Percentiles rank a stretch among this genome's conserved stretches.
Conservation (phyloP, 2,329 filamentous ascomycete genomes). For the Cordyceps cicadae region DNA sequence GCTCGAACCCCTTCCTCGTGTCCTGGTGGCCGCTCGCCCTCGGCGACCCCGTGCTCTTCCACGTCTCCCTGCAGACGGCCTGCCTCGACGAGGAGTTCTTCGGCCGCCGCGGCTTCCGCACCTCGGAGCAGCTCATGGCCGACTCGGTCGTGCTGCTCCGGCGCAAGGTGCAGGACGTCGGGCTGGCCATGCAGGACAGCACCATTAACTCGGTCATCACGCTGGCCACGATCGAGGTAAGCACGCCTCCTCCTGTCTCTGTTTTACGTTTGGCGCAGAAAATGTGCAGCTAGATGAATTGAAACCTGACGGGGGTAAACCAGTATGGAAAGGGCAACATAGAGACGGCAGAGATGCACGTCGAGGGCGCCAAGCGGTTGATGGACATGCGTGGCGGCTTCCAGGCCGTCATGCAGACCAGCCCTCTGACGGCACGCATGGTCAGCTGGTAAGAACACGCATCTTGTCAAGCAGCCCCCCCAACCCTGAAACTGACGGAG, state of each 20-base stretch:
- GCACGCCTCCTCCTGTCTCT: too few species aligned
- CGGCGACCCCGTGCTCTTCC: slow-evolving; percentile 47
- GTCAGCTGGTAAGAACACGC: slow-evolving; percentile 37
- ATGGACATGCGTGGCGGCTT: slow-evolving; percentile 44
- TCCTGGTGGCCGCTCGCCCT: slow-evolving; percentile 54
- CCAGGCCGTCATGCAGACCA: slow-evolving; percentile 36
- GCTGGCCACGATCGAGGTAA: slow-evolving; percentile 48
- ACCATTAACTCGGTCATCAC: slow-evolving; percentile 52
- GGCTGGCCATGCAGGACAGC: slow-evolving; percentile 42
- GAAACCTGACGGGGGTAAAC: too few species aligned
- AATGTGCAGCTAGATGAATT: too few species aligned
- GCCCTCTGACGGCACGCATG: slow-evolving; percentile 47
- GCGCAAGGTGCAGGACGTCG: slow-evolving; percentile 37
- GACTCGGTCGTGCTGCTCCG: slow-evolving; percentile 47
- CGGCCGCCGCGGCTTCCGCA: slow-evolving; percentile 43
- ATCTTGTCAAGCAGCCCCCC: background rate
- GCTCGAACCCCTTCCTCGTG: slow-evolving; percentile 48
- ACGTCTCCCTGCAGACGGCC: slow-evolving; percentile 51
- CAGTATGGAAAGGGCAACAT: slow-evolving; percentile 47
- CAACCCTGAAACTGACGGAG: background rate
- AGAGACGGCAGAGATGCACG: slow-evolving; percentile 36
- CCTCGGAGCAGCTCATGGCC: slow-evolving; percentile 47
- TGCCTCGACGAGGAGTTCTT: slow-evolving; percentile 46
- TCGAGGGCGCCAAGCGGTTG: slow-evolving; percentile 40
- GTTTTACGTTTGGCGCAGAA: background rate